Evolutionary conservation across 805 yeast genomes (phyloP).

Genomic region (Sugiyamaella marilandica): DNA sequence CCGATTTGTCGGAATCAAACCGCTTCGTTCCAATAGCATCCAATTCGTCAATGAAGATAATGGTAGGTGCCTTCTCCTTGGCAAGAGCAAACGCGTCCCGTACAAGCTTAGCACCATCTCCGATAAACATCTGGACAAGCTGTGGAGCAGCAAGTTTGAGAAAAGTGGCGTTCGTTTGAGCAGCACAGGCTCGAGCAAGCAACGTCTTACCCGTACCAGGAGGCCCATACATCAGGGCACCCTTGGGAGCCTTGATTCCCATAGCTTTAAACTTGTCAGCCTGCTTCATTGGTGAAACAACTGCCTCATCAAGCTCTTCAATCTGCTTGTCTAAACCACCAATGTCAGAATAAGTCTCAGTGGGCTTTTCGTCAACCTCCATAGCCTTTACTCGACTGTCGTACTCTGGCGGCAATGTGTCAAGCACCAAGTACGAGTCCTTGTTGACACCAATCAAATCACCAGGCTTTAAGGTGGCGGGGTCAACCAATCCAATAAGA

Average conservation of each 20-base stretch:
- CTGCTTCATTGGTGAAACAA: conserved; percentile 96
- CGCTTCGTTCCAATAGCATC: conserved; percentile 99
- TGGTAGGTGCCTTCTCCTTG: conserved; percentile 96
- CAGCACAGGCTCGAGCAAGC: conserved; percentile 97
- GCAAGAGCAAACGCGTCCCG: conserved; percentile 97
- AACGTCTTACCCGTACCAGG: conserved; percentile 99
- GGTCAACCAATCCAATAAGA: conserved; percentile 90
- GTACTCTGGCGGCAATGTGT: conserved; percentile 93
- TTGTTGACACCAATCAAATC: conserved; percentile 97
- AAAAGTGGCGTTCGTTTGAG: conserved; percentile 96
- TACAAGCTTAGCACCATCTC: conserved; percentile 97
- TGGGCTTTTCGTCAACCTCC: conserved; percentile 99
- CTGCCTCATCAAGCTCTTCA: conserved; percentile 97
- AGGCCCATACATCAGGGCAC: conserved; percentile 98
- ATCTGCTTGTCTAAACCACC: conserved; percentile 98
- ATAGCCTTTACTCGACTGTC: conserved; percentile 97
- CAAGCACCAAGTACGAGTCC: conserved; percentile 89
- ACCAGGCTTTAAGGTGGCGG: conserved; percentile 89
- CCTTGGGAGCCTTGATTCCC: conserved; percentile 97
- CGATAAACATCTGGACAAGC: conserved; percentile 95
- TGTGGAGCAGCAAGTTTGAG: conserved; percentile 96
- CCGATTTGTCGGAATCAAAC: conserved; percentile 94
- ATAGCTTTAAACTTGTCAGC: conserved; percentile 90
- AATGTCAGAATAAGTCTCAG: conserved; percentile 93
- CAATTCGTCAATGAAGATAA: conserved; percentile 94